Evolutionary conservation across 192 early-diverging fungal genomes (phyloP).

Genomic region (Coemansia sp.): DNA sequence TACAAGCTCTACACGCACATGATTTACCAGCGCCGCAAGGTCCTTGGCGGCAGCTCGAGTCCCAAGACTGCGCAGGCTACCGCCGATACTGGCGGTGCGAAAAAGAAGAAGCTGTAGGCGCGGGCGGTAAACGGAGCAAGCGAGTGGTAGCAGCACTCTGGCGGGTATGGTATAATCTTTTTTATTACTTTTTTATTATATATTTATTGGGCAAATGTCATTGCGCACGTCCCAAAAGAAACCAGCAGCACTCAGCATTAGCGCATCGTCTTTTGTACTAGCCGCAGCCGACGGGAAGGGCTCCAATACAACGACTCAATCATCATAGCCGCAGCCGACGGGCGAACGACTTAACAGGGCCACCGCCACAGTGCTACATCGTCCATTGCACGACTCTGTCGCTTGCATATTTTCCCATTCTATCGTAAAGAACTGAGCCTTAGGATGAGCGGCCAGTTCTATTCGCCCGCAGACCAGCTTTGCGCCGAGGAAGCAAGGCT

Average conservation of each 20-base stretch:
- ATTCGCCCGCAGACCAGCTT: slow-evolving; percentile 44
- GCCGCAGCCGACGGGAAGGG: no score
- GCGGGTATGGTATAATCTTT: not conserved
- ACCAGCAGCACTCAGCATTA: not conserved
- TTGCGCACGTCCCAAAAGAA: not conserved
- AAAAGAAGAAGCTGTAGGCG: slow-evolving; percentile 32
- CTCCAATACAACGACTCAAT: no score
- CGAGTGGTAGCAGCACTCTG: not conserved
- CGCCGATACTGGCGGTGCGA: not conserved
- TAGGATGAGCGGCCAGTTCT: slow-evolving; percentile 4
- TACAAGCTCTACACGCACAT: slow-evolving; percentile 91
- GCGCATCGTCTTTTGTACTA: not conserved
- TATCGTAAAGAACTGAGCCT: not conserved
- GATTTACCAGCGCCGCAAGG: slow-evolving; percentile 85
- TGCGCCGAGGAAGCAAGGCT: slow-evolving; percentile 16
- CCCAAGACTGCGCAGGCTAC: not conserved
- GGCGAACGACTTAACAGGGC: no score
- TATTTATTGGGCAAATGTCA: no score
- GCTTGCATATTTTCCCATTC: not conserved
- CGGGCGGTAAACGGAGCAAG: not conserved
- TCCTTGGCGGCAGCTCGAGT: slow-evolving; percentile 55
- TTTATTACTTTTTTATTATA: not conserved
- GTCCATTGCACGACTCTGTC: not conserved
- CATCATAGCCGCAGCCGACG: no score
- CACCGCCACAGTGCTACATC: no score